Evolutionary conservation across 1,284 basidiomycete genomes (phyloP).

Genomic region (Ceratobasidium sp.): DNA sequence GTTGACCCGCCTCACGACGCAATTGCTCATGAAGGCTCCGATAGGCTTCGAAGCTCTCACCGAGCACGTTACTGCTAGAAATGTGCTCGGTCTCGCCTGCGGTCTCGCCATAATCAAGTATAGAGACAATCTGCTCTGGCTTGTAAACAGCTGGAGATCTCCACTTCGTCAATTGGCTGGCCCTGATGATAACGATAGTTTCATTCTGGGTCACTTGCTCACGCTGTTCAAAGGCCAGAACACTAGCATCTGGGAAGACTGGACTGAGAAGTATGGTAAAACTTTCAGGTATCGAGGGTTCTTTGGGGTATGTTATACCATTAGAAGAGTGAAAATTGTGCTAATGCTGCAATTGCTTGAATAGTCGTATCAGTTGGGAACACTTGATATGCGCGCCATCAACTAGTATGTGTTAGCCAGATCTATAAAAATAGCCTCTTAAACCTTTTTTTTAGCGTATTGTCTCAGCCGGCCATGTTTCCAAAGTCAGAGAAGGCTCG

Average conservation of each 20-base stretch:
- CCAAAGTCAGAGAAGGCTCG: slow-evolving; percentile 2
- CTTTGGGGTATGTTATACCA: slow-evolving; percentile 21
- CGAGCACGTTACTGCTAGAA: not conserved
- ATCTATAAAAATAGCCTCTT: not conserved
- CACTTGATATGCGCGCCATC: slow-evolving; percentile 38
- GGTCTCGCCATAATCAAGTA: slow-evolving; percentile 44
- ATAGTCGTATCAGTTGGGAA: slow-evolving; percentile 34
- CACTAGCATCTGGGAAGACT: slow-evolving; percentile 7
- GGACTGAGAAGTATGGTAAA: slow-evolving; percentile 43
- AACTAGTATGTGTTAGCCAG: slow-evolving; percentile 21
- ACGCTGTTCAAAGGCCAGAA: not conserved
- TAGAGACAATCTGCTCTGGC: not conserved
- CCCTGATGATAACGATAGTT: not conserved
- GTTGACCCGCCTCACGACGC: too few relatives aligned
- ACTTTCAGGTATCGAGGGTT: slow-evolving; percentile 26
- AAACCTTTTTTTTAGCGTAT: not conserved
- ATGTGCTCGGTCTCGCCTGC: slow-evolving; percentile 28
- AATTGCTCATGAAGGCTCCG: too few relatives aligned
- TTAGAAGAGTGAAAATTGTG: not conserved
- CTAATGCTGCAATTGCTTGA: not conserved
- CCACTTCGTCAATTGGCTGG: slow-evolving; percentile 18
- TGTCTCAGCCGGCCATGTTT: slow-evolving; percentile 8
- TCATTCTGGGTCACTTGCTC: slow-evolving; percentile 32
- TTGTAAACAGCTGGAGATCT: slow-evolving; percentile 4
- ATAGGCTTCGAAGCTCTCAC: too few relatives aligned